Evolutionary conservation across 2,329 filamentous ascomycete genomes (phyloP), one percentile per base, ranked within the genome.

Genomic region (Annulohypoxylon truncatum): DNA sequence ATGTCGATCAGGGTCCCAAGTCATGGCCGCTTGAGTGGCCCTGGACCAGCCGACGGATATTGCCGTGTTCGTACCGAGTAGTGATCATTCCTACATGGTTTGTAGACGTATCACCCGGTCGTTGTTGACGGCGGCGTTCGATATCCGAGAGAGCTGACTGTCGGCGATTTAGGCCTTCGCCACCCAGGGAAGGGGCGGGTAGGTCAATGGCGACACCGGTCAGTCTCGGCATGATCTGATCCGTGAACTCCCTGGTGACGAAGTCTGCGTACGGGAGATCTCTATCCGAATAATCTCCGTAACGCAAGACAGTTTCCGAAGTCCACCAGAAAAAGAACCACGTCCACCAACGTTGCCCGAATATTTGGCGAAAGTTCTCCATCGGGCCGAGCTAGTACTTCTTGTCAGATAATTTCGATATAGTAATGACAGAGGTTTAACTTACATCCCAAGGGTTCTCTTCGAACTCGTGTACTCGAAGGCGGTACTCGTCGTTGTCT

Each of bases 251-350:
- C 51, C 5, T 29, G 24, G 5, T 52, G n/a, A 69, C 57, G 13
- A 55, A 56, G 20, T 60, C 44, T 29, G 58, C 51, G 33, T 40
- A 70, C 15, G 69, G 69, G 18, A 71, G 61, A 52, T 71, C 67
- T 59, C 59, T 42, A 52, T 57, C 60, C 20, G n/a, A 24, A 18
- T 68, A 64, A 18, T 60, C 50, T 53, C 69, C 69, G 46, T 71
- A 71, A 18, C 50, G 55, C 2, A 51, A 63, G 35, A 70, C 69
- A 46, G 63, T 61, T 46, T 67, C 62, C 8, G 67, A 61, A 12
- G 38, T 40, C 57, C 53, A 55, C 60, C 62, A 71, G 58, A 70
- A 71, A 44, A 70, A 56, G 26, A 35, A 53, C 67, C 69, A 71
- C 61, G 56, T 54, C 56, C 51, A 67, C 68, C 61, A 68, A 10